A percentile compares a stretch with the other conserved stretches of the same genome.
These are phyloP conservation scores for Citrus trifoliata DNA, from an alignment of 345 rosid species.

Conservation along the genomic window DNA sequence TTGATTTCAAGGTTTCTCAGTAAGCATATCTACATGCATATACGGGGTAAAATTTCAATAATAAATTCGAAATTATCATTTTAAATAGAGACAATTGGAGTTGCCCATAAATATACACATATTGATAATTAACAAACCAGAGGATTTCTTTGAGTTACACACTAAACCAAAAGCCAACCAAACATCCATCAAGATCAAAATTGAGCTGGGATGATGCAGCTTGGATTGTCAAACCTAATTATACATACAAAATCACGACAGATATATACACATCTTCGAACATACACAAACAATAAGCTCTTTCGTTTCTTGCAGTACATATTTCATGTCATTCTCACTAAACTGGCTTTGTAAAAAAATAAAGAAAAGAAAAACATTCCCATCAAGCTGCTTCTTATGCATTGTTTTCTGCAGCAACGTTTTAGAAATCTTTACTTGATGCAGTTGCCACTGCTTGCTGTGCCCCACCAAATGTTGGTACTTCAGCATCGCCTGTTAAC, in stretches of 20 bases:
- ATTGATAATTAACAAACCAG: background rate
- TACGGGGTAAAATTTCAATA: no score
- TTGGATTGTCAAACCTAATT: background rate
- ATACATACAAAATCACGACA: background rate
- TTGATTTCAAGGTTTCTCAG: no score
- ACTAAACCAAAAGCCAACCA: background rate
- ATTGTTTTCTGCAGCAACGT: background rate
- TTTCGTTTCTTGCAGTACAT: background rate
- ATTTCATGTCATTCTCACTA: background rate
- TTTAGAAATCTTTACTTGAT: background rate
- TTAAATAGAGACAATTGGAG: no score
- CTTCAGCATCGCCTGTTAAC: slow-evolving; percentile 25
- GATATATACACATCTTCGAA: background rate
- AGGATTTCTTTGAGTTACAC: background rate
- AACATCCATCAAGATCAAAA: slow-evolving; percentile 19
- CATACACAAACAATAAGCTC: background rate
- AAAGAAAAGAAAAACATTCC: no score
- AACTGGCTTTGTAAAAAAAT: background rate
- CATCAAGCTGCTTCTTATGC: background rate
- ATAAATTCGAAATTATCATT: no score
- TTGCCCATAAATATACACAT: no score
- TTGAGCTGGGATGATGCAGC: slow-evolving; percentile 24
- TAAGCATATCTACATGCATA: no score
- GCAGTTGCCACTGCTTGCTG: background rate
- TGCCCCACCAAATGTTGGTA: slow-evolving; percentile 5